phyloP scores from a whole-genome alignment of 2,329 filamentous ascomycete species.

The Exophiala sideris region DNA sequence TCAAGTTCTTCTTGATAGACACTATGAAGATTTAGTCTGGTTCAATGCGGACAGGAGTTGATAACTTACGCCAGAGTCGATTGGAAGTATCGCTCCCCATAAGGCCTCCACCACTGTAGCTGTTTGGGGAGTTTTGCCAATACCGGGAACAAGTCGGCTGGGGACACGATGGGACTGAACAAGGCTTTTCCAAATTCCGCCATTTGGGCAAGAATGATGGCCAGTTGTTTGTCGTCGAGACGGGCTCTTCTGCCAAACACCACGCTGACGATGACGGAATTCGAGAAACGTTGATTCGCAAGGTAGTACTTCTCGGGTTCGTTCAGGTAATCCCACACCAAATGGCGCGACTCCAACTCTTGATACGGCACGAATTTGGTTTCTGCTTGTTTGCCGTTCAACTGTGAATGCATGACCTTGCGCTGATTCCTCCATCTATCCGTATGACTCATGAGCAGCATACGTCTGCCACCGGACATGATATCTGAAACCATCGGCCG shows the following conservation, averaged over 20 bases:
- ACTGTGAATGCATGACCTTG: too few species aligned
- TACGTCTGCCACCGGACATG: not conserved
- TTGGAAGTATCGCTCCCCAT: slow-evolving; percentile 1
- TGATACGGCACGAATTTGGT: too few species aligned
- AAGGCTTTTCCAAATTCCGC: slow-evolving; percentile 16
- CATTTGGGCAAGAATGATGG: slow-evolving; percentile 36
- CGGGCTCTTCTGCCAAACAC: too few species aligned
- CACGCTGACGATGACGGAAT: too few species aligned
- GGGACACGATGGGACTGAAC: not conserved
- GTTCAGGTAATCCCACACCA: too few species aligned
- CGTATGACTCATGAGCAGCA: not conserved
- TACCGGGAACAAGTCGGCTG: slow-evolving; percentile 39
- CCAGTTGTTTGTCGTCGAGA: not conserved
- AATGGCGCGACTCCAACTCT: too few species aligned
- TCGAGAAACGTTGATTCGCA: too few species aligned
- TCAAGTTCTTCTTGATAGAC: not conserved
- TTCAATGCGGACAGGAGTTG: not conserved
- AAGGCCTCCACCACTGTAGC: slow-evolving; percentile 5
- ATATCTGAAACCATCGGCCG: not conserved
- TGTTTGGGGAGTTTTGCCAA: slow-evolving; percentile 31
- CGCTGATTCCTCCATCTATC: not conserved
- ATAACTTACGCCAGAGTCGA: not conserved
- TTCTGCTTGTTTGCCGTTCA: too few species aligned
- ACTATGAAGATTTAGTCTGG: not conserved
- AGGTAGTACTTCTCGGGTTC: too few species aligned